Conservation (phyloP, 1,284 basidiomycete species). For the Ganoderma boninense region DNA sequence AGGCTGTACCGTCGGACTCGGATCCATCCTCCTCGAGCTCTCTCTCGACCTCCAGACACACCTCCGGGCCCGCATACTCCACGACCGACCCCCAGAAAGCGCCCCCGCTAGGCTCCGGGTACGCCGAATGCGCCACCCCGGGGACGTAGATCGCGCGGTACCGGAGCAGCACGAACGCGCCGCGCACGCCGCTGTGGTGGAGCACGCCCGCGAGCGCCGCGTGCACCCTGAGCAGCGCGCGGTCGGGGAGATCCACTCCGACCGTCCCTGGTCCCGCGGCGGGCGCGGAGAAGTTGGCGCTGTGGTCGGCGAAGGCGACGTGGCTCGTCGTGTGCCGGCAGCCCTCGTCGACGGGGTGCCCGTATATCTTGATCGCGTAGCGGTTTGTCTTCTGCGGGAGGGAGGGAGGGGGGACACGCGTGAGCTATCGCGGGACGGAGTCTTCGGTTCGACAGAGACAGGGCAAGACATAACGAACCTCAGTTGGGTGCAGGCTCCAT, state of each 20-base stretch:
- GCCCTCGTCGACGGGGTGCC: not conserved
- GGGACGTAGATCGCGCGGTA: not conserved
- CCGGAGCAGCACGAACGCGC: not conserved
- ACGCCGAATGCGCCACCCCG: not conserved
- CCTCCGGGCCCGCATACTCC: not conserved
- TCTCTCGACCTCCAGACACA: not conserved
- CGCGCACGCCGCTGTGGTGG: not conserved
- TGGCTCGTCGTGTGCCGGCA: not conserved
- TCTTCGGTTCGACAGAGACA: no score
- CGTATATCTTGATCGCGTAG: not conserved
- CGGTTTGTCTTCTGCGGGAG: not conserved
- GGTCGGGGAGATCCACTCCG: not conserved
- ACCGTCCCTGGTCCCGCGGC: no score
- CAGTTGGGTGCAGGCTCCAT: not conserved
- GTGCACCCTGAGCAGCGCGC: not conserved
- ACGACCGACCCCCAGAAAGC: not conserved
- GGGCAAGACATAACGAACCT: not conserved
- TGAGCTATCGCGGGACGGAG: no score
- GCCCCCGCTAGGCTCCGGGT: not conserved
- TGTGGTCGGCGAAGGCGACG: conserved; percentile 4
- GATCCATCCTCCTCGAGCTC: not conserved
- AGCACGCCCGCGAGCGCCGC: conserved; percentile 1
- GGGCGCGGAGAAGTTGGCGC: not conserved
- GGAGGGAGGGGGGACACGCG: no score
- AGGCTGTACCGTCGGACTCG: no score